Conservation (phyloP, 371 early-diverging fungal species). For the Apophysomyces elegans region DNA sequence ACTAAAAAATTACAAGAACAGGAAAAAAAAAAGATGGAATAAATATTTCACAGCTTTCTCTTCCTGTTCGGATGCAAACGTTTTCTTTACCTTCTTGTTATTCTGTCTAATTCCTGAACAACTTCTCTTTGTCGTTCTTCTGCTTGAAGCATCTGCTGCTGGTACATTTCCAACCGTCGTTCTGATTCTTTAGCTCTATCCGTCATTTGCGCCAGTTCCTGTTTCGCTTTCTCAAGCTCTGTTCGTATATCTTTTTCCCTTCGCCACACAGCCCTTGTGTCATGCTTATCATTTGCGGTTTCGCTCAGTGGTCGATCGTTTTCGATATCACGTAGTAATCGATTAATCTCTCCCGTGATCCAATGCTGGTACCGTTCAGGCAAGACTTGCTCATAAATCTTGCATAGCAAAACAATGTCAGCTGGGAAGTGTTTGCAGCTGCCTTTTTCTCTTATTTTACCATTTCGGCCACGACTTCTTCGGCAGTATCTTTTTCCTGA, state of each 20-base stretch:
- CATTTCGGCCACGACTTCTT: slow-evolving; percentile 92
- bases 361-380: slow-evolving; percentile 74
- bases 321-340: slow-evolving; percentile 77
- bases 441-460: slow-evolving; percentile 26
- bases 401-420: slow-evolving; percentile 1
- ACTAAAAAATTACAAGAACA: not conserved
- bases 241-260: slow-evolving; percentile 43
- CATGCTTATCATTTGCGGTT: slow-evolving; percentile 35
- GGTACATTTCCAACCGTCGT: slow-evolving; percentile 33
- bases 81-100: slow-evolving; percentile 11
- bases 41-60: slow-evolving; percentile 1
- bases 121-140: slow-evolving; percentile 43
- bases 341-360: slow-evolving; percentile 85
- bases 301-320: slow-evolving; percentile 34
- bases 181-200: slow-evolving; percentile 42
- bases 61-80: not conserved
- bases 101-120: slow-evolving; percentile 25
- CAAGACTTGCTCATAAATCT: slow-evolving; percentile 83
- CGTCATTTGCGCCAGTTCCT: slow-evolving; percentile 32
- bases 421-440: not conserved
- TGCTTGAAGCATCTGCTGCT: slow-evolving; percentile 27
- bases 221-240: slow-evolving; percentile 37
- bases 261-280: slow-evolving; percentile 42
- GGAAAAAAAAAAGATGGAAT: not conserved
- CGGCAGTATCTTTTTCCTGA: slow-evolving; percentile 83